These are phyloP conservation scores for Flagelloscypha sp. DNA, from an alignment of 768 basidiomycete genomes.

Conservation along the genomic window DNA sequence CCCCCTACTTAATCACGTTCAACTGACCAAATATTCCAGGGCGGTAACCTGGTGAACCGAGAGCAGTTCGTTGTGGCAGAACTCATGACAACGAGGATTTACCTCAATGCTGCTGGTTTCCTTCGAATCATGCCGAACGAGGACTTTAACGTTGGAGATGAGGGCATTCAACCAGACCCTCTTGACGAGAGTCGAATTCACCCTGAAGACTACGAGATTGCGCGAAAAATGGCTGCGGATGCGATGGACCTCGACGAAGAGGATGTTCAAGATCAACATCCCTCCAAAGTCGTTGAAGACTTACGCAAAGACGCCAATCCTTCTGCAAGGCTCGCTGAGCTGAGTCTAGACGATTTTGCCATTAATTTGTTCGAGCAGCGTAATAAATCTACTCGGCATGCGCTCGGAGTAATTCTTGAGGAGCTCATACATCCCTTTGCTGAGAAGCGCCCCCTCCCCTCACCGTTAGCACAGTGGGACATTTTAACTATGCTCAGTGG, in stretches of 20 bases:
- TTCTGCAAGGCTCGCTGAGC: constrained; percentile 74
- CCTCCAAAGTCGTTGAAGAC: constrained; percentile 78
- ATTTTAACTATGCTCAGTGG: constrained; percentile 93
- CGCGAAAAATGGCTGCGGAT: constrained; percentile 97
- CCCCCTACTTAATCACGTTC: constrained; percentile 6
- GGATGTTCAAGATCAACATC: constrained; percentile 86
- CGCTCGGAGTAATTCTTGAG: constrained; percentile 78
- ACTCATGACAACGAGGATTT: constrained; percentile 78
- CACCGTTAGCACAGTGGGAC: constrained; percentile 62
- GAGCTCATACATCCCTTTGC: constrained; percentile 77
- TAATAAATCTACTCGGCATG: constrained; percentile 80
- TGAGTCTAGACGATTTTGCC: constrained; percentile 95
- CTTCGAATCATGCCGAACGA: constrained; percentile 74
- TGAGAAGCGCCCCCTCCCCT: constrained; percentile 65
- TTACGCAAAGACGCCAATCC: constrained; percentile 81
- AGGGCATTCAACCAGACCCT: constrained; percentile 74
- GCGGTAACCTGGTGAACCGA: constrained; percentile 79
- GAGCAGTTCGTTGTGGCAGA: constrained; percentile 79
- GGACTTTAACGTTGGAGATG: constrained; percentile 48
- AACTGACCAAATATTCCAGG: constrained; percentile 35
- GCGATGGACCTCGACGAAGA: constrained; percentile 97
- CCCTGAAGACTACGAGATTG: constrained; percentile 95
- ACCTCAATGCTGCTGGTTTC: constrained; percentile 90
- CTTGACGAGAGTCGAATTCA: constrained; percentile 95
- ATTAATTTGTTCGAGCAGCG: constrained; percentile 81